Base-by-base conservation (phyloP, 1,284 basidiomycete species). In the Cutaneotrichosporon spelunceum region DNA sequence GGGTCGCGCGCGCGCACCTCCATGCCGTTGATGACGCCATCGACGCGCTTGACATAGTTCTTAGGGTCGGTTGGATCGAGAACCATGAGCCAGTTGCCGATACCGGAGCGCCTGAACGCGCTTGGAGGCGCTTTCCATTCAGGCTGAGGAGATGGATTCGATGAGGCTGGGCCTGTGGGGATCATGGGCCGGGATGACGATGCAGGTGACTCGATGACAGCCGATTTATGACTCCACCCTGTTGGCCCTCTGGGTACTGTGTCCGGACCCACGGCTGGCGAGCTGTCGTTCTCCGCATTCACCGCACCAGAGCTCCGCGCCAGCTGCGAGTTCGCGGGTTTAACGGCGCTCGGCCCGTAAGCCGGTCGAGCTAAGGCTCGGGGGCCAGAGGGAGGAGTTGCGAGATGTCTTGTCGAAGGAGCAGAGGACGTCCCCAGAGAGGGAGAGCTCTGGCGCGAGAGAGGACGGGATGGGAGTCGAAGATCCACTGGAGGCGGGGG, bases 1-100 rank as follows among this genome's bases (percentile, higher is more conserved):
- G 76, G 73, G 61, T 79, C 78, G 21, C 45, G 34, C 0, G 71
- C 67, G 21, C 62, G 56, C 11, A 70, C 69, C 24, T 66, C 61
- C 30, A 68, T 55, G 6, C 68, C 73, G 34, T 72, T 61, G 34
- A 61, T 57, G 23, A 67, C 64, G 23, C 77, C 77, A 39, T 79
- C 77, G 6, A 67, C 63, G 36, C 77, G 65, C 70, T 70, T 70
- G n/a, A 70, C 61, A 13, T 61, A 52, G 52, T 69, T 68, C 56
- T 71, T 70, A 24, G 52, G 53, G 14, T 53, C 62, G 19, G 50
- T 52, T 27, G 69, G 59, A 47, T 71, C 63, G 34, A 61, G 49
- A 34, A 70, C 60, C 44, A 66, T 44, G 6, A 68, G 48, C 48
- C 61, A 77, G 56, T 67, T 73, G 16, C 75, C 74, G 3, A 60